Evolutionary conservation across 106 monocot species (phyloP), one percentile per base, ranked within the genome.

Genomic region (Alisma plantagoaquatica): DNA sequence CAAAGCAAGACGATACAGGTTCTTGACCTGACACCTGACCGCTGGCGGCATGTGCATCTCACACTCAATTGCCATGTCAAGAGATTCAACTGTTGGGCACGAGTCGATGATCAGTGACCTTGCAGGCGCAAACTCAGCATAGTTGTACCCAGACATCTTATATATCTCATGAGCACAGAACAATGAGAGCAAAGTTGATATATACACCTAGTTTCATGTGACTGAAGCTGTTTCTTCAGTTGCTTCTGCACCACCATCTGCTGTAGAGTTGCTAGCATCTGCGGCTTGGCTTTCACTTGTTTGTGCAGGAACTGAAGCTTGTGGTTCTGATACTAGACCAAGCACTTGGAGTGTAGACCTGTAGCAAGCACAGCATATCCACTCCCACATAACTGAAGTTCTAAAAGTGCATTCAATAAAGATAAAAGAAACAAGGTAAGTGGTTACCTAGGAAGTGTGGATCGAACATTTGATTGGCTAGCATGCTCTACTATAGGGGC

Each of bases 321-420:
- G 94, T 41, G 25, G 63, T 57, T 96, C 84, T 49, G 74, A 66
- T 38, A 53, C 75, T 17, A 96, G 78, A 15, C 94, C 94, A 50
- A 96, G 70, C 42, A 96, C 88, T 20, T 72, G 77, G 51, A 81
- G 70, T 2, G 76, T 76, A 27, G 94, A 81, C 66, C 94, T 96
- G 26, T 31, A 62, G 18, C 15, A 12, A 69, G 15, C 19, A 64
- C 0, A 70, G 48, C 8, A 56, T 23, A 15, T 62, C 56, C 35
- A 35, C 14, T 30, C 17, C 21, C 12, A 62, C 9, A 3, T 1
- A 20, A 5, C 50, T 43, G 12, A 12, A 49, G 27, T 25, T 2
- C 3, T 10, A 31, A 48, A 33, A 43, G 33, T 30, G 23, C 18
- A 29, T 3, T 31, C 4, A 28, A 38, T 60, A 1, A 23, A 33